Evolutionary conservation across 805 yeast species (phyloP), one percentile per base, ranked within the genome.

Genomic region (Lachancea thermotolerans): DNA sequence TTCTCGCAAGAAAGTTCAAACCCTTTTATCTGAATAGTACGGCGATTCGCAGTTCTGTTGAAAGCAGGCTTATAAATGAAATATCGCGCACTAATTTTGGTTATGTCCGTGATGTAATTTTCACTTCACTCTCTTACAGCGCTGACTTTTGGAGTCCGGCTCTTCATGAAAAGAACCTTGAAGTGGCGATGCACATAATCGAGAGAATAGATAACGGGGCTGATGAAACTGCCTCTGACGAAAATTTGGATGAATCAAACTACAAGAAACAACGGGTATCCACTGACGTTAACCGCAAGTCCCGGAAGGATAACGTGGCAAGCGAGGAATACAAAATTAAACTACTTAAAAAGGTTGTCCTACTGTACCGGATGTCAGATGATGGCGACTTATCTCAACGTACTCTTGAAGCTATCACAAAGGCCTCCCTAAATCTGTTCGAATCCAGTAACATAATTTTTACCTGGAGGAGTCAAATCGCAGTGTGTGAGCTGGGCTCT

Each of bases 391-490:
- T 10, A 31, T 56, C 39, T 47, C 21, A 30, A 6, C 54, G 48
- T 0, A 39, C 65, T 10, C 40, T 68, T 2, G 28, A 47, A 0
- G 68, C 72, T 47, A 58, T 69, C 2, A 49, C 67, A 49, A 50
- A 53, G 10, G 37, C 58, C 33, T 49, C 65, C 44, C 41, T 46
- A 4, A 37, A 46, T 3, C 52, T 71, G 59, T 64, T 60, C 58
- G 56, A 52, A 27, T 48, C 58, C 44, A 38, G 59, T 42, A 43
- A 41, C 17, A 38, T 64, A 30, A 42, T 68, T 1, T 66, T 67
- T 41, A 75, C 86, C 1, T 84, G 91, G 91, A 72, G 83, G 52
- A 70, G 82, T 1, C 78, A 79, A 51, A 47, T 72, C 1, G 69
- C 71, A 1, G 64, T 66, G 15, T 71, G 68, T 50, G 79, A 76